Percentiles rank a stretch among this genome's conserved stretches.
phyloP scores from a whole-genome alignment of 2,329 filamentous ascomycete species.

The Xylaria arbuscula region DNA sequence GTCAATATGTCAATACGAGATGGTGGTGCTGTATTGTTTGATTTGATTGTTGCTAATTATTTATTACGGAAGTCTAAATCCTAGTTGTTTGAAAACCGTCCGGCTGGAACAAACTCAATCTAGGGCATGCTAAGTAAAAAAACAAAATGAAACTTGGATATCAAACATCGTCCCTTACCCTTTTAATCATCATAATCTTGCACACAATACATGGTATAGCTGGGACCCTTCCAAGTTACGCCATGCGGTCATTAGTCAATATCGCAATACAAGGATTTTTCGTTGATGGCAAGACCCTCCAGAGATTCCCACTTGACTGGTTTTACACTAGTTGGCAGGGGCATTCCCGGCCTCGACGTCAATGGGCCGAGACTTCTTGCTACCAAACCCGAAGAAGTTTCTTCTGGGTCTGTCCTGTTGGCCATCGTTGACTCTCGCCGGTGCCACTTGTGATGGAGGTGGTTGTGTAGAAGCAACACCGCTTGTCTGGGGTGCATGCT shows the following conservation, averaged over 20 bases:
- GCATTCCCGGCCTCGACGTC: constrained; percentile 46
- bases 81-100: not conserved
- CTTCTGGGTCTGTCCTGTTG: constrained; percentile 39
- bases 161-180: not conserved
- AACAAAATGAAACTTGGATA: not conserved
- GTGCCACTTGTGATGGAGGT: constrained; percentile 40
- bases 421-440: constrained; percentile 44
- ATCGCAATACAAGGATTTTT: constrained; percentile 20
- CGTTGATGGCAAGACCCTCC: constrained; percentile 11
- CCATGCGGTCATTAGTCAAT: constrained; percentile 23
- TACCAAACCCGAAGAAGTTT: constrained; percentile 50
- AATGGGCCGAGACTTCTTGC: constrained; percentile 45
- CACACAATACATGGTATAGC: not conserved
- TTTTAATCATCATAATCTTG: too few species aligned
- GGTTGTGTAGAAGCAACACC: constrained; percentile 39
- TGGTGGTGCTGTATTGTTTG: not conserved
- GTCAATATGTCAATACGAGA: not conserved
- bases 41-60: constrained; percentile 10
- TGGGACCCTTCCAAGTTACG: constrained; percentile 16
- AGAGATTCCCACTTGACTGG: constrained; percentile 25
- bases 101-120: not conserved
- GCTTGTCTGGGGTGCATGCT: constrained; percentile 42
- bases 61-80: constrained; percentile 15
- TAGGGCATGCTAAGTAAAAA: not conserved
- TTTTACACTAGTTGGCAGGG: constrained; percentile 30